phyloP scores from a whole-genome alignment of 306 rosid genomes.

The Trichosanthes cucumerina region DNA sequence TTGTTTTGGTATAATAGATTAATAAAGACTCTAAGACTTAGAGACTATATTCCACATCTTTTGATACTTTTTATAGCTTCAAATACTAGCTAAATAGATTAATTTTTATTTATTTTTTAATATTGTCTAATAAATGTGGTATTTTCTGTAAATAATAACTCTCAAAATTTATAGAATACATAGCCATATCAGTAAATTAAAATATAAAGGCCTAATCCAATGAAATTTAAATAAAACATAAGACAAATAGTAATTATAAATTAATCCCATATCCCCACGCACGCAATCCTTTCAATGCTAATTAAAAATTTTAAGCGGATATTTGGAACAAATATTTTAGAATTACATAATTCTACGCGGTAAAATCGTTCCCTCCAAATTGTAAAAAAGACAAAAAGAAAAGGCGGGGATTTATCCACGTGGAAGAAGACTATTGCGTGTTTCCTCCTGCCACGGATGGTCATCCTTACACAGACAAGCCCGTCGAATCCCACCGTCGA shows the following conservation, averaged over 20 bases:
- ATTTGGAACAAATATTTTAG: not conserved
- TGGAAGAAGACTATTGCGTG: not conserved
- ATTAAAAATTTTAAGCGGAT: not conserved
- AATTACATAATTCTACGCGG: not conserved
- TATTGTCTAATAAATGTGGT: too few relatives aligned
- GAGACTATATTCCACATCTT: too few relatives aligned
- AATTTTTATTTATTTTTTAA: too few relatives aligned
- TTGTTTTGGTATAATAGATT: too few relatives aligned
- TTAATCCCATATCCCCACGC: not conserved
- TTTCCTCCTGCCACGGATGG: not conserved
- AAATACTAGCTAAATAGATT: too few relatives aligned
- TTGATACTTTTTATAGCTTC: too few relatives aligned
- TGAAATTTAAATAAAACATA: not conserved
- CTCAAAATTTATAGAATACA: too few relatives aligned
- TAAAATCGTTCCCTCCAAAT: not conserved
- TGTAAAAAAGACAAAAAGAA: not conserved
- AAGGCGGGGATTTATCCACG: not conserved
- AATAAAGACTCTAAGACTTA: too few relatives aligned
- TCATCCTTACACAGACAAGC: not conserved
- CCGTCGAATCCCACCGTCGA: not conserved
- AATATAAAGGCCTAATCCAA: too few relatives aligned
- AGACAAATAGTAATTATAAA: not conserved
- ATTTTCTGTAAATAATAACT: too few relatives aligned
- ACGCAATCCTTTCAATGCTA: not conserved
- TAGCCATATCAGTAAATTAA: too few relatives aligned